Evolutionary conservation across 2,329 filamentous ascomycete species (phyloP).

Genomic region (Colletotrichum sojae): DNA sequence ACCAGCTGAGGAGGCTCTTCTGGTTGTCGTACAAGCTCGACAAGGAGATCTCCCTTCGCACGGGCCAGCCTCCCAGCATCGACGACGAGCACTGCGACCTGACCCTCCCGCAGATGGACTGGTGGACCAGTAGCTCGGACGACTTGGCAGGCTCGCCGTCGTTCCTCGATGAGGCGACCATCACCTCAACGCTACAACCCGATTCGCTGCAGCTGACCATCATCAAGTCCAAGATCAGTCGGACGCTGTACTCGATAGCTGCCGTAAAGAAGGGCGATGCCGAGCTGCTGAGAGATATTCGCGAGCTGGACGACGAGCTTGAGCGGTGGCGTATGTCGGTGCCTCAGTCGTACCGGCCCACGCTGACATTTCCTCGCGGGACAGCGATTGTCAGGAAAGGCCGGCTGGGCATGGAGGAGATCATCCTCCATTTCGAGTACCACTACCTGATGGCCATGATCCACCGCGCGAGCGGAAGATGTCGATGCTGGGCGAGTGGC

Average conservation of each 20-base stretch:
- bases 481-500: slow-evolving; percentile 56
- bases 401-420: slow-evolving; percentile 60
- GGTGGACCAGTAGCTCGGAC: slow-evolving; percentile 13
- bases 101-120: slow-evolving; percentile 59
- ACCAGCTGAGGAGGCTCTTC: slow-evolving; percentile 60
- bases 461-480: slow-evolving; percentile 68
- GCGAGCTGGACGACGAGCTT: slow-evolving; percentile 69
- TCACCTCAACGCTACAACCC: slow-evolving; percentile 52
- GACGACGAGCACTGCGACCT: slow-evolving; percentile 67
- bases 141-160: slow-evolving; percentile 45
- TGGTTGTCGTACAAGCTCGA: slow-evolving; percentile 70
- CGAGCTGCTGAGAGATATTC: slow-evolving; percentile 67
- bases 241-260: slow-evolving; percentile 63
- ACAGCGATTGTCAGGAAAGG: slow-evolving; percentile 42
- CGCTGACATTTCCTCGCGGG: slow-evolving; percentile 58
- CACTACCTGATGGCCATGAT: slow-evolving; percentile 69
- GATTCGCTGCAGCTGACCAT: slow-evolving; percentile 64
- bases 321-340: slow-evolving; percentile 68
- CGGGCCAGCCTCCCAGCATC: slow-evolving; percentile 66
- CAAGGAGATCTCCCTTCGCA: slow-evolving; percentile 69
- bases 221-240: slow-evolving; percentile 66
- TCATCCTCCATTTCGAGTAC: slow-evolving; percentile 68
- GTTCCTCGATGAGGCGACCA: slow-evolving; percentile 26
- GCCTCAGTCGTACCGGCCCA: slow-evolving; percentile 60
- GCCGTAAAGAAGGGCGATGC: slow-evolving; percentile 66